phyloP scores from a whole-genome alignment of 192 early-diverging fungal species.

The Podila clonocystis region DNA sequence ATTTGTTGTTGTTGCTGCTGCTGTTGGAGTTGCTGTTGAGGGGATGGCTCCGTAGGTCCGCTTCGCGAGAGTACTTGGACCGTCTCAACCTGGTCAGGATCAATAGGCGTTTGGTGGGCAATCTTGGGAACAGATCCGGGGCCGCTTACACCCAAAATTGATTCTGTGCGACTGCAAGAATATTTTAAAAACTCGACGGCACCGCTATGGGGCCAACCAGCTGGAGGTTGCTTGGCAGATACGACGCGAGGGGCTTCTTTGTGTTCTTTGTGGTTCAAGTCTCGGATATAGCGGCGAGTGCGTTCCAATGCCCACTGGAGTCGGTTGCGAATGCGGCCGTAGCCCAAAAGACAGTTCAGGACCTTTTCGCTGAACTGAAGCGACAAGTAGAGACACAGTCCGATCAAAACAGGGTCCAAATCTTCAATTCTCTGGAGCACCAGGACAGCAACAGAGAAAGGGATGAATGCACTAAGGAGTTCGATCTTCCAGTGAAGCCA shows the following conservation, averaged over 20 bases:
- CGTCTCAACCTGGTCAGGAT: not conserved
- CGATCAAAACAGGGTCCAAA: slow-evolving; percentile 30
- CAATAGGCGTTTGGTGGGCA: not conserved
- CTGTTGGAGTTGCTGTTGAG: slow-evolving; percentile 4
- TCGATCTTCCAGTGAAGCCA: slow-evolving; percentile 53
- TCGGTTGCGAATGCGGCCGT: slow-evolving; percentile 40
- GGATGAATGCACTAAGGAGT: slow-evolving; percentile 30
- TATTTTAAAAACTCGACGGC: slow-evolving; percentile 34
- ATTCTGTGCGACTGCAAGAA: slow-evolving; percentile 26
- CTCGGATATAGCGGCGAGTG: slow-evolving; percentile 35
- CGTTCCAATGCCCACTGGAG: slow-evolving; percentile 49
- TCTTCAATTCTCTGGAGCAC: slow-evolving; percentile 26
- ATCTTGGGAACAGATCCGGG: not conserved
- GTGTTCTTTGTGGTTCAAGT: slow-evolving; percentile 18
- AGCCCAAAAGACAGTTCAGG: slow-evolving; percentile 21
- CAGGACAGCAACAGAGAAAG: slow-evolving; percentile 30
- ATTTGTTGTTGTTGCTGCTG: not conserved
- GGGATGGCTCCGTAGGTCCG: not conserved
- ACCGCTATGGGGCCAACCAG: slow-evolving; percentile 42
- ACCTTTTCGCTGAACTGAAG: slow-evolving; percentile 44
- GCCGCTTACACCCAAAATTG: not conserved
- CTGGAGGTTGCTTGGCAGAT: slow-evolving; percentile 24
- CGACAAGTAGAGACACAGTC: slow-evolving; percentile 36
- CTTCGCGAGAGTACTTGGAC: not conserved
- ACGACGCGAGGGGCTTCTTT: slow-evolving; percentile 19